A percentile compares a stretch with the other conserved stretches of the same genome.
phyloP scores from a whole-genome alignment of 2,329 filamentous ascomycete species.

The Parastagonospora nodorum region DNA sequence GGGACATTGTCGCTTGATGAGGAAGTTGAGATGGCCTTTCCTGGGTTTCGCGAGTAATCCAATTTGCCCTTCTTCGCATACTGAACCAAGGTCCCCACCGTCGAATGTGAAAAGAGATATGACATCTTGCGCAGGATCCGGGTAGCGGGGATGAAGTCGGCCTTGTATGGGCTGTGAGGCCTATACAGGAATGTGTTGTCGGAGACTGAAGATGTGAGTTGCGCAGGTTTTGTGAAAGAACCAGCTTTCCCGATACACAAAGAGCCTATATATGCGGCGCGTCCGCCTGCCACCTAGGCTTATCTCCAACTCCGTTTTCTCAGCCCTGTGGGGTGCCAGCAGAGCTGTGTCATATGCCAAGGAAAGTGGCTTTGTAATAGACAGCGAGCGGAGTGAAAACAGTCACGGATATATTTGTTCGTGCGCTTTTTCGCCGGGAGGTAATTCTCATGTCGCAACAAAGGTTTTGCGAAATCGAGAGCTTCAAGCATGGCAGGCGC shows the following conservation, averaged over 20 bases:
- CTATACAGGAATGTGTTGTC: too few relatives aligned
- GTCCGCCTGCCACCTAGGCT: not conserved
- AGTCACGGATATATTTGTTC: not conserved
- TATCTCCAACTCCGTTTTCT: not conserved
- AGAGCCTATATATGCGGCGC: not conserved
- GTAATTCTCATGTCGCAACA: not conserved
- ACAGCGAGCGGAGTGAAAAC: not conserved
- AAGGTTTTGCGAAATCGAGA: not conserved
- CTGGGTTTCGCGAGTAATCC: slow-evolving; percentile 19
- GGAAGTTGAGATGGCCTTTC: slow-evolving; percentile 18
- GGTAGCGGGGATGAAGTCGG: not conserved
- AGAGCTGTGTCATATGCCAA: slow-evolving; percentile 3
- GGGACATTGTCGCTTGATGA: slow-evolving; percentile 27
- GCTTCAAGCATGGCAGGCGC: not conserved
- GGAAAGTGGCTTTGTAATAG: not conserved
- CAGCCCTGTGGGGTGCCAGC: not conserved
- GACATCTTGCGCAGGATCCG: slow-evolving; percentile 17
- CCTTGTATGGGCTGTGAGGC: not conserved
- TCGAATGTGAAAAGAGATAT: slow-evolving; percentile 25
- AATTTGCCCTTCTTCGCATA: slow-evolving; percentile 27
- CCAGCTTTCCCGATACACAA: not conserved
- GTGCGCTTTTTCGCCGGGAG: not conserved
- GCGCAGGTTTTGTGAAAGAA: too few relatives aligned
- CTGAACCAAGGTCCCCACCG: slow-evolving; percentile 20
- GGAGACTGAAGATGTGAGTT: too few relatives aligned